Evolutionary conservation across 805 yeast species (phyloP).

Genomic region (Ogataea thermomethanolica): DNA sequence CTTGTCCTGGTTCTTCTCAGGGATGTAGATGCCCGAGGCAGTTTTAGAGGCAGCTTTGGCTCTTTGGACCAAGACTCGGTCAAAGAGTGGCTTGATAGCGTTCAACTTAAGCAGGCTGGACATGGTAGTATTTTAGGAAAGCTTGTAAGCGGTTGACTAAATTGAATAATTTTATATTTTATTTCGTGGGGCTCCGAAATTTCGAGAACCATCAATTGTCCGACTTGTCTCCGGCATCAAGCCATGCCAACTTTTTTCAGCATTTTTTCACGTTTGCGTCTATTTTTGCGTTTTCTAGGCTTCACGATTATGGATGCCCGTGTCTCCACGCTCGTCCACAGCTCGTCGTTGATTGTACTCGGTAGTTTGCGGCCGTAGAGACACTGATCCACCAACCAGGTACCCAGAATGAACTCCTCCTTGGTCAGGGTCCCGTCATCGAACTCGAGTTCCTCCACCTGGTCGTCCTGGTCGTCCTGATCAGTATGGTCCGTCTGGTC

Average conservation of each 20-base stretch:
- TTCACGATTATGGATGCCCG: slow-evolving; percentile 18
- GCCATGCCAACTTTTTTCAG: slow-evolving; percentile 21
- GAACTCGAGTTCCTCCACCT: slow-evolving; percentile 55
- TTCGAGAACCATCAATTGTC: slow-evolving; percentile 6
- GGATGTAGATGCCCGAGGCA: slow-evolving; percentile 88
- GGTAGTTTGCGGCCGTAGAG: slow-evolving; percentile 92
- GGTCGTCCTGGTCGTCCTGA: slow-evolving; percentile 12
- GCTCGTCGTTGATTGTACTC: slow-evolving; percentile 53
- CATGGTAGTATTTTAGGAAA: slow-evolving; percentile 18
- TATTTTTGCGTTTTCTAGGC: slow-evolving; percentile 13
- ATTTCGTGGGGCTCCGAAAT: slow-evolving; percentile 1
- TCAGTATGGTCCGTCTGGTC: no score
- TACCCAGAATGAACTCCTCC: slow-evolving; percentile 88
- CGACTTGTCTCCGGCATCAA: slow-evolving; percentile 3
- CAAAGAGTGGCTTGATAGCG: slow-evolving; percentile 86
- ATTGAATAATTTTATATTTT: not conserved
- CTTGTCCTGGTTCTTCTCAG: slow-evolving; percentile 94
- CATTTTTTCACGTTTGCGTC: slow-evolving; percentile 21
- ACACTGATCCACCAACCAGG: slow-evolving; percentile 97
- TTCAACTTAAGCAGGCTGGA: slow-evolving; percentile 71
- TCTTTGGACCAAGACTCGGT: slow-evolving; percentile 95
- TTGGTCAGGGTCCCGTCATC: slow-evolving; percentile 73
- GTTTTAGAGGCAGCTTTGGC: slow-evolving; percentile 88
- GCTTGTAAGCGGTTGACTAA: not conserved
- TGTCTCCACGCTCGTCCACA: slow-evolving; percentile 76